phyloP scores from a whole-genome alignment of 2,329 filamentous ascomycete genomes.

The Neophaeococcomyces mojaviensis region DNA sequence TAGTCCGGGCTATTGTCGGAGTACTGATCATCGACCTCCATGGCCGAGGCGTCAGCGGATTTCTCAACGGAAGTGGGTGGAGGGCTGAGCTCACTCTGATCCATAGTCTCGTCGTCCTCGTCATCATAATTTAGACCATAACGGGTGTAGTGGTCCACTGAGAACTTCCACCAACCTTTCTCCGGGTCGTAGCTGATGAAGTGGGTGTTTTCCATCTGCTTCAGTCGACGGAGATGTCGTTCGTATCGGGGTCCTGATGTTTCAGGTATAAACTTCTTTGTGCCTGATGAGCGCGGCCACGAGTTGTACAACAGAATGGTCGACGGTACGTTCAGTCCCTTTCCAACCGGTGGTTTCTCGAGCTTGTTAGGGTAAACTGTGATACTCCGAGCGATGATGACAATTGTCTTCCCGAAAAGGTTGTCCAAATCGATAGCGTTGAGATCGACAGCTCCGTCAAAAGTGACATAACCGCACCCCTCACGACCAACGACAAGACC shows the following conservation, averaged over 20 bases:
- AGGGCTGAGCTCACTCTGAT: conserved; percentile 44
- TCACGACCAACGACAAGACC: conserved; percentile 76
- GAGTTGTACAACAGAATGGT: conserved; percentile 85
- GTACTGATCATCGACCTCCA: conserved; percentile 24
- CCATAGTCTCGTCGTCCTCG: conserved; percentile 52
- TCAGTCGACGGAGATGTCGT: conserved; percentile 77
- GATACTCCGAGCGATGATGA: conserved; percentile 67
- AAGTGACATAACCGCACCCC: conserved; percentile 72
- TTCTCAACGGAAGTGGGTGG: conserved; percentile 39
- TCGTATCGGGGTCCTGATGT: conserved; percentile 60
- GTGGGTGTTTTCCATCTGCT: conserved; percentile 68
- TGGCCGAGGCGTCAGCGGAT: conserved; percentile 15
- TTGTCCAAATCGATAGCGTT: conserved; percentile 70
- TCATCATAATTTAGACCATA: conserved; percentile 83
- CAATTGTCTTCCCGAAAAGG: conserved; percentile 69
- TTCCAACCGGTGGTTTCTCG: conserved; percentile 75
- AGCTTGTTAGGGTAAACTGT: conserved; percentile 75
- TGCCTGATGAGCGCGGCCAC: conserved; percentile 67
- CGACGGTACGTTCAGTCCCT: conserved; percentile 85
- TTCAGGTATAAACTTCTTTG: conserved; percentile 49
- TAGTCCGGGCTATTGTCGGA: conserved; percentile 20
- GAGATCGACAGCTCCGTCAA: conserved; percentile 75
- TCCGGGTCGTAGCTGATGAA: conserved; percentile 74
- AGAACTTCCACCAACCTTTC: conserved; percentile 83
- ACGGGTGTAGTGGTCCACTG: conserved; percentile 92